phyloP scores from a whole-genome alignment of 1,139 yeast genomes.

The Lodderomyces jiufengensis region DNA sequence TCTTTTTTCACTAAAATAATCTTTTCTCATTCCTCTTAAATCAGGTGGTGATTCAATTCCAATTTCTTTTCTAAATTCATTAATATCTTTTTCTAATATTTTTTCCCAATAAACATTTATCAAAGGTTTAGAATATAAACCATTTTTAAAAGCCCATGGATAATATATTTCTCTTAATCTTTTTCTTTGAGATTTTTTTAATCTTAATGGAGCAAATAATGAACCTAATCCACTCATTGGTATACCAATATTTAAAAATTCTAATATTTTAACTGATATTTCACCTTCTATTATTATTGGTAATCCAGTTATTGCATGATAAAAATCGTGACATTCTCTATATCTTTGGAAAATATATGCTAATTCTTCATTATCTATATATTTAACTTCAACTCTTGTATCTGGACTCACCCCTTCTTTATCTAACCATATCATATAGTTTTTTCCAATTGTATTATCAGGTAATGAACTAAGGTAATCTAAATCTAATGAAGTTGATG shows the following conservation, averaged over 20 bases:
- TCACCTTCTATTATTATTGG: conserved; percentile 96
- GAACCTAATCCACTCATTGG: conserved; percentile 97
- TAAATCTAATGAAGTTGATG: conserved; percentile 65
- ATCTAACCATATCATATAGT: conserved; percentile 78
- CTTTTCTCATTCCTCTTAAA: conserved; percentile 59
- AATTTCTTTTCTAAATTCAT: conserved; percentile 67
- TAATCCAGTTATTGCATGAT: conserved; percentile 86
- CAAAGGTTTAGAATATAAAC: conserved; percentile 69
- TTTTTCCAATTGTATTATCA: conserved; percentile 69
- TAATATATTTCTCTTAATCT: conserved; percentile 61
- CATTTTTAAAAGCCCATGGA: conserved; percentile 86
- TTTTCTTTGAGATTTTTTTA: conserved; percentile 53
- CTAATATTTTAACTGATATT: conserved; percentile 87
- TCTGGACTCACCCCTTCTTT: conserved; percentile 92
- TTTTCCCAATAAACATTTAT: conserved; percentile 95
- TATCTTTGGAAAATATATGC: conserved; percentile 91
- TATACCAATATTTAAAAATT: conserved; percentile 86
- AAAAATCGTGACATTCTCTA: conserved; percentile 95
- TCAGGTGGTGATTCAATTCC: conserved; percentile 76
- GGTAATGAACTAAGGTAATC: conserved; percentile 61
- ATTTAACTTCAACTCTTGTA: conserved; percentile 82
- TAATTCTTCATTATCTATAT: conserved; percentile 83
- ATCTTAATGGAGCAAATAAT: conserved; percentile 72
- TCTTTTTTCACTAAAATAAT: conserved; percentile 32
- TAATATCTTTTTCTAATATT: conserved; percentile 65